Base-by-base conservation (phyloP, 805 yeast species). In the Metschnikowia corniflorae region DNA sequence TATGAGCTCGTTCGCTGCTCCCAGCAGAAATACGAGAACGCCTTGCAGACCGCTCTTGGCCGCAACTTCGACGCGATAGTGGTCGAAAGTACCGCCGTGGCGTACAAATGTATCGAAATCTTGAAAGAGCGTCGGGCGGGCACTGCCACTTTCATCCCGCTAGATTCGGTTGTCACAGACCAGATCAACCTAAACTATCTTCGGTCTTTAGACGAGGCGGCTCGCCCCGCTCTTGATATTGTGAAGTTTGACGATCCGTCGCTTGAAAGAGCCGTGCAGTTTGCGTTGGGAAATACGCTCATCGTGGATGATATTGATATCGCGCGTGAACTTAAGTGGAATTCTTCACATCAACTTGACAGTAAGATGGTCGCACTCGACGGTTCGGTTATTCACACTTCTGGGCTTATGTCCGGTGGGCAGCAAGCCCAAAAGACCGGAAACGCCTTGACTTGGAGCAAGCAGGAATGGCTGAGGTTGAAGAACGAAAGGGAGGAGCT, bases 331-430 rank as follows among this genome's bases (percentile, higher is more conserved):
- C 61, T 91, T 40, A 79, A 86, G 53, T 86, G 95, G 91, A 38
- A 43, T 14, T 31, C 35, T 10, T 28, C 44, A 10, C 27, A 31
- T 4, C 60, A 77, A 19, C 26, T 65, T 6, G 71, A 72, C 32
- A 78, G 77, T 26, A 87, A 85, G 56, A 58, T 84, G 32, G 95
- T 89, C 2, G 77, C 96, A 0, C 51, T 86, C 10, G 87, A 86
- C 33, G 98, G 98, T 2, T 77, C 91, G 0, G 68, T 88, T 20
- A 84, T 93, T 31, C 87, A 86, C 54, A 79, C 78, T 51, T 80
- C 91, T 4, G 96, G 96, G 6, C 68, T 88, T 24, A 86, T 93
- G 95, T 83, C 97, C 7, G 97, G 97, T 57, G 97, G 97, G 47
- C 63, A 70, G 19, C 69, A 77, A 5, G 68, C 68, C n/a, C 67